Evolutionary conservation across 2,329 filamentous ascomycete species (phyloP).

Genomic region (Ophiostoma triangulosporum): DNA sequence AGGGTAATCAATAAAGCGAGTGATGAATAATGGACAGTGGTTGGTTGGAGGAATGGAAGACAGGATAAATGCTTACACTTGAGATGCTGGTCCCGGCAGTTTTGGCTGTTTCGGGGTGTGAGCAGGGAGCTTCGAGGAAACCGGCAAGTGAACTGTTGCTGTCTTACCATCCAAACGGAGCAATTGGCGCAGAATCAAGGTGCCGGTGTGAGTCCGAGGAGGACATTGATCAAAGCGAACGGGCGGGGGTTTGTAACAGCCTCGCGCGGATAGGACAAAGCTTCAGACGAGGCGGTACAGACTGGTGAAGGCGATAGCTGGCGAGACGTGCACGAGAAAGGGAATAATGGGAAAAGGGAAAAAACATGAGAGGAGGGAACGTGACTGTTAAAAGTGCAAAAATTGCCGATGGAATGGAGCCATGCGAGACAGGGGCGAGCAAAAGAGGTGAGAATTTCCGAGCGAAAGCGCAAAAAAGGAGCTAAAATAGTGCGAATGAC

Average conservation of each 20-base stretch:
- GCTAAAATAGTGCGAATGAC: not conserved
- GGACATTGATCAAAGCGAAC: not conserved
- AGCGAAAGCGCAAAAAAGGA: not conserved
- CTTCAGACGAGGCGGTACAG: not conserved
- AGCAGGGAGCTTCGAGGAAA: not conserved
- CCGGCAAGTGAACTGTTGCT: not conserved
- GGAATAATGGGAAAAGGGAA: not conserved
- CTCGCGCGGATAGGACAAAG: not conserved
- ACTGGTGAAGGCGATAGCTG: not conserved
- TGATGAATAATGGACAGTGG: not conserved
- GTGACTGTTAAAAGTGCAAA: not conserved
- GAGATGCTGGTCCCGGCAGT: conserved; percentile 33
- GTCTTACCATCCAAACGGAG: conserved; percentile 9
- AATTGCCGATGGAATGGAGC: not conserved
- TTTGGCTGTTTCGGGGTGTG: conserved; percentile 22
- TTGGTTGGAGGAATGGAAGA: not conserved
- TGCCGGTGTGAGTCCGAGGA: not conserved
- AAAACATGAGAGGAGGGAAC: not conserved
- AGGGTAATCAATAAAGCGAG: not conserved
- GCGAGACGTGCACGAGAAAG: not conserved
- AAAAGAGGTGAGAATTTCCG: conserved; percentile 6
- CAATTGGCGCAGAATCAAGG: not conserved
- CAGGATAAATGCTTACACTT: conserved; percentile 25
- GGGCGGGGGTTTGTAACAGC: not conserved
- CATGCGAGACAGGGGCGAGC: not conserved